Base-by-base conservation (phyloP, 768 basidiomycete species). In the Brasilioporus rufonigricans region DNA sequence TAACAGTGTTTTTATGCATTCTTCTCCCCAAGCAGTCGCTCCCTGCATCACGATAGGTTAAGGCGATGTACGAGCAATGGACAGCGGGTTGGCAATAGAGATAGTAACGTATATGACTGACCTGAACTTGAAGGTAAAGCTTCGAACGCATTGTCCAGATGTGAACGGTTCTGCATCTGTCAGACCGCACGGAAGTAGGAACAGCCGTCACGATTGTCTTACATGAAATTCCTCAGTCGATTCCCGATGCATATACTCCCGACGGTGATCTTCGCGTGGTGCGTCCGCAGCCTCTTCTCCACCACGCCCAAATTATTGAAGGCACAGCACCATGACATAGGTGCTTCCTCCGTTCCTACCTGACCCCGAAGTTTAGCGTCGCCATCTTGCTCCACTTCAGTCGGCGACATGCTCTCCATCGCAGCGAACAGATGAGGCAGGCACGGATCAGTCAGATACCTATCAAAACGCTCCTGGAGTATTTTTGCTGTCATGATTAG, bases 141-240 rank as follows among this genome's bases (percentile, higher is more conserved):
- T 50, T 65, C 0, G 63, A 65, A 14, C 58, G 50, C 41, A 63
- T 57, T 6, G 59, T 58, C 62, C 62, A 65, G 29, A 53, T 58
- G 29, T 65, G 59, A 23, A 58, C 33, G 1, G 45, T 53, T 35
- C 62, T 63, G 31, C 1, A 21, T 1, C 16, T 2, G 23, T 43
- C 24, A 44, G 57, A n/a, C 24, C 24, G 10, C 19, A 13, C 19
- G 5, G 35, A 31, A 10, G n/a, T 16, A 18, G 29, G 10, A 29
- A 23, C 4, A 21, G 7, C 12, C 21, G 24, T 24, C 8, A 18
- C 10, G 2, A 41, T 31, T 10, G 16, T 26, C 53, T 52, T 13
- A 64, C 62, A 64, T 46, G 35, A 1, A 31, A 24, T 48, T 49
- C 19, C 48, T 53, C 19, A 56, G 29, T 26, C 62, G 59, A 35